Conservation (phyloP, 768 basidiomycete genomes). For the Gyrodon lividus region DNA sequence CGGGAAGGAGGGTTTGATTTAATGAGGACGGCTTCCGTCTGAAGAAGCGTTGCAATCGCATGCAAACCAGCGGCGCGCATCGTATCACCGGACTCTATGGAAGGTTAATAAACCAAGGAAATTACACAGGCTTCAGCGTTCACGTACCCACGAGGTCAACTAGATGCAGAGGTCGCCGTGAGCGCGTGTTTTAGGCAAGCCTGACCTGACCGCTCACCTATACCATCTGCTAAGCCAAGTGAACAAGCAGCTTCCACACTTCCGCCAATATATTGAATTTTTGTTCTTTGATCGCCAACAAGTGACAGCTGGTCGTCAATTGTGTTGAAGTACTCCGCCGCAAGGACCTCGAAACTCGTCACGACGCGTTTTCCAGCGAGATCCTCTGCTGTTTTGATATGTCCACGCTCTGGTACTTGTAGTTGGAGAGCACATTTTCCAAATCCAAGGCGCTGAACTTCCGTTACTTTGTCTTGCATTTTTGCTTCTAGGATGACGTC, state of each 20-base stretch:
- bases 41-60: slow-evolving; percentile 85
- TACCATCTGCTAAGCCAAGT: slow-evolving; percentile 93
- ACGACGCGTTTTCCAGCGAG: slow-evolving; percentile 91
- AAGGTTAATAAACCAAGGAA: neutral
- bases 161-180: slow-evolving; percentile 29
- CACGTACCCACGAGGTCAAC: slow-evolving; percentile 89
- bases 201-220: slow-evolving; percentile 54
- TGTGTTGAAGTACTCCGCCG: slow-evolving; percentile 70
- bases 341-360: slow-evolving; percentile 91
- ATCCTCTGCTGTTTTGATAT: slow-evolving; percentile 69
- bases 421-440: slow-evolving; percentile 90
- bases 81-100: slow-evolving; percentile 93
- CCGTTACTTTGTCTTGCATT: slow-evolving; percentile 75
- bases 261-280: slow-evolving; percentile 94
- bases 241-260: slow-evolving; percentile 98
- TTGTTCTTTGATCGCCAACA: slow-evolving; percentile 60
- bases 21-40: slow-evolving; percentile 91
- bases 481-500: slow-evolving; percentile 92
- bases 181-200: neutral
- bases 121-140: slow-evolving; percentile 25
- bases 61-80: slow-evolving; percentile 98
- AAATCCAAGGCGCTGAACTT: slow-evolving; percentile 83
- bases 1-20: slow-evolving; percentile 67
- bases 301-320: slow-evolving; percentile 57
- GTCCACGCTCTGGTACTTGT: slow-evolving; percentile 80